Evolutionary conservation across 805 yeast species (phyloP).

Genomic region (Saccharomycopsis fermentans): DNA sequence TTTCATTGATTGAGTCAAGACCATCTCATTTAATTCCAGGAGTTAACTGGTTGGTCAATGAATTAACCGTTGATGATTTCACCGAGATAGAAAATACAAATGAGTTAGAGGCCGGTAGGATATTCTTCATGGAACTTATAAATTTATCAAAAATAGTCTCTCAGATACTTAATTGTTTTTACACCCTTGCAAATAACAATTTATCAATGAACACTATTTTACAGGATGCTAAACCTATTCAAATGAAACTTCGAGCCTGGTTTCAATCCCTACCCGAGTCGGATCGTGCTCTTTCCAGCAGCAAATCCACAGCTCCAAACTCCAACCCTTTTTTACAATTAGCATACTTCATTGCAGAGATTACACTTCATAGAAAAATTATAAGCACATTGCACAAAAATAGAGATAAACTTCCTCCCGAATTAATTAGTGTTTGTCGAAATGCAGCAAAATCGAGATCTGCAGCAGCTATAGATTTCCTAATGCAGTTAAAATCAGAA

Average conservation of each 20-base stretch:
- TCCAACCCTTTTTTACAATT: constrained; percentile 72
- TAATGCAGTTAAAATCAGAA: constrained; percentile 64
- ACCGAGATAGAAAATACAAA: constrained; percentile 1
- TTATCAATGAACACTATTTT: constrained; percentile 58
- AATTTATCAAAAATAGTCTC: constrained; percentile 57
- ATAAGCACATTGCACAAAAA: constrained; percentile 39
- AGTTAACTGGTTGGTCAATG: constrained; percentile 69
- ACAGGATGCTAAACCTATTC: constrained; percentile 72
- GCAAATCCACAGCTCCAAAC: constrained; percentile 40
- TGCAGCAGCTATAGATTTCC: constrained; percentile 72
- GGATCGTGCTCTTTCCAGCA: constrained; percentile 27
- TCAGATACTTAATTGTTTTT: constrained; percentile 63
- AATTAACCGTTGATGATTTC: constrained; percentile 61
- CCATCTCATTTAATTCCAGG: constrained; percentile 72
- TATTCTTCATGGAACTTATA: constrained; percentile 57
- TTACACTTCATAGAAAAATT: constrained; percentile 73
- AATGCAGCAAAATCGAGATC: constrained; percentile 78
- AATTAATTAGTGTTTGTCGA: constrained; percentile 59
- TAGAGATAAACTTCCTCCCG: constrained; percentile 32
- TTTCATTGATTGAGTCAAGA: constrained; percentile 66
- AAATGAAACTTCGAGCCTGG: constrained; percentile 62
- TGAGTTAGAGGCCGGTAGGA: constrained; percentile 45
- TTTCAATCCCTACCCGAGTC: constrained; percentile 46
- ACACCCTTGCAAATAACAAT: constrained; percentile 55
- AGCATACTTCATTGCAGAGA: constrained; percentile 83